A percentile compares a stretch with the other conserved stretches of the same genome.
Conservation (phyloP, 495 filamentous ascomycete species). For the Alectoria sarmentosa region DNA sequence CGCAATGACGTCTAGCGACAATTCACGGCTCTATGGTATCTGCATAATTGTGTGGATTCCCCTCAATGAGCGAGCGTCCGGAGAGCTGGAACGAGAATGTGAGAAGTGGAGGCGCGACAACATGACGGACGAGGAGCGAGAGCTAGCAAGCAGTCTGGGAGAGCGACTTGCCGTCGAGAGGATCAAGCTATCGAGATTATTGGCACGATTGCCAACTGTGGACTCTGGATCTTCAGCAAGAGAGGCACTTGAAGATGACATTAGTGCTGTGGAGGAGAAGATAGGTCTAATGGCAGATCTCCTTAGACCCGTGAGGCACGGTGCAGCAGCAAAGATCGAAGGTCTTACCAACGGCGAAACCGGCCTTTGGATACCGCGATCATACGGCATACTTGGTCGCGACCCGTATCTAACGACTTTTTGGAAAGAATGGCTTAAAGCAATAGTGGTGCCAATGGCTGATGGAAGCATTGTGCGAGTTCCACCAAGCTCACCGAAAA, state of each 20-base stretch:
- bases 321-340: conserved; percentile 93
- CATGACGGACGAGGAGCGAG: conserved; percentile 93
- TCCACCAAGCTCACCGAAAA: conserved; percentile 77
- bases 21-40: conserved; percentile 84
- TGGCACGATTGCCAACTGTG: conserved; percentile 72
- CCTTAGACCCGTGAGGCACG: conserved; percentile 84
- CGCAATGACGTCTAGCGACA: conserved; percentile 92
- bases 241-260: conserved; percentile 84
- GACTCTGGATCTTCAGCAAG: conserved; percentile 73
- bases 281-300: conserved; percentile 95
- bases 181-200: conserved; percentile 78
- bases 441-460: conserved; percentile 88
- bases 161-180: conserved; percentile 84
- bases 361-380: conserved; percentile 91
- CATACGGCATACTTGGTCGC: conserved; percentile 87
- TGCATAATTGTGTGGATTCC: conserved; percentile 91
- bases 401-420: conserved; percentile 80
- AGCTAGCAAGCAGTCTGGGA: conserved; percentile 86
- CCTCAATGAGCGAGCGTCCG: conserved; percentile 70
- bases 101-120: conserved; percentile 91
- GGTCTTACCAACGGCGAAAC: conserved; percentile 93
- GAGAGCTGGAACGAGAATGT: conserved; percentile 82
- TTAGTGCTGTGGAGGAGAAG: conserved; percentile 94
- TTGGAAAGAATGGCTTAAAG: conserved; percentile 98
- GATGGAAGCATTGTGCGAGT: conserved; percentile 78